Conservation (phyloP, 208 protist genomes). For the Leishmania tarentolae region DNA sequence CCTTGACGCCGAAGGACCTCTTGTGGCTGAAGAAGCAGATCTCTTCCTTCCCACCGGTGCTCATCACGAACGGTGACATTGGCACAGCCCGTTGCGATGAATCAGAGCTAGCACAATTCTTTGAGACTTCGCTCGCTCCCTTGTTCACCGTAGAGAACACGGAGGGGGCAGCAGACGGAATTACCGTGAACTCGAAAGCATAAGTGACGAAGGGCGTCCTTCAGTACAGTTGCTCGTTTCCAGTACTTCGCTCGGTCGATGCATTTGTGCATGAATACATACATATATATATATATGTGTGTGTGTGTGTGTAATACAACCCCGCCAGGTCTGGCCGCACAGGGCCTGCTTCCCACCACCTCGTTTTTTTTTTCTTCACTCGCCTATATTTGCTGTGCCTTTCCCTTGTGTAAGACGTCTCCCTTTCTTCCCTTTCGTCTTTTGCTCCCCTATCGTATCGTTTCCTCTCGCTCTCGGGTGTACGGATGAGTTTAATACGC, state of each 20-base stretch:
- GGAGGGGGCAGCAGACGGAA: neutral
- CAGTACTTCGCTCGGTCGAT: too few relatives aligned
- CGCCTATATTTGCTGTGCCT: neutral
- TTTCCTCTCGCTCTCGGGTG: neutral
- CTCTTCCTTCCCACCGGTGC: constrained; percentile 43
- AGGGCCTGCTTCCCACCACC: neutral
- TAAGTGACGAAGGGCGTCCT: neutral
- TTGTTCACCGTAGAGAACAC: constrained; percentile 36
- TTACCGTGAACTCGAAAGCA: neutral
- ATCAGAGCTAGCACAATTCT: constrained; percentile 30
- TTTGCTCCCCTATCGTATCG: neutral
- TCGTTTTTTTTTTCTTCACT: neutral
- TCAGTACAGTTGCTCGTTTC: neutral
- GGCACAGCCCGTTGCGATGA: constrained; percentile 35
- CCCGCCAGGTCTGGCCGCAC: neutral
- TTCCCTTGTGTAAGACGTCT: neutral
- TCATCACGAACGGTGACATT: constrained; percentile 49
- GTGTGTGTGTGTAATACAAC: neutral
- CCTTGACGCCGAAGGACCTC: constrained; percentile 51
- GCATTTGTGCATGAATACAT: neutral
- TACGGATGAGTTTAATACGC: neutral
- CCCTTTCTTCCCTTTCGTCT: neutral
- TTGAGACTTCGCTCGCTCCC: constrained; percentile 37
- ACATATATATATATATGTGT: neutral
- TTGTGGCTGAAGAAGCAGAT: constrained; percentile 70